These are phyloP conservation scores for Bryum argenteum DNA, from an alignment of 225 moss, liverwort and hornwort species.

Conservation along the genomic window DNA sequence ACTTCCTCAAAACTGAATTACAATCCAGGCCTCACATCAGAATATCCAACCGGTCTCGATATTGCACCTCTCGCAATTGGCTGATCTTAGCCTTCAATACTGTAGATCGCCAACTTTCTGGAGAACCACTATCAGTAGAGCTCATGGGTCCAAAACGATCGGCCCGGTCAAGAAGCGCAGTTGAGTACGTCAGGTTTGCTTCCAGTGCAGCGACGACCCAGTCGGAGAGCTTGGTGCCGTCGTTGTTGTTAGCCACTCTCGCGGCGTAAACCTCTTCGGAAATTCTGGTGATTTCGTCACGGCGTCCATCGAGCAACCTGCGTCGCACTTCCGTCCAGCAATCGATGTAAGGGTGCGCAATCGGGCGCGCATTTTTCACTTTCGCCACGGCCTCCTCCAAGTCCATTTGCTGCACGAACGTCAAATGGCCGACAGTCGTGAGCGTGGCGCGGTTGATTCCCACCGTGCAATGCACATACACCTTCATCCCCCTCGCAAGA, in stretches of 20 bases:
- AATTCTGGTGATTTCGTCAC: conserved; percentile 42
- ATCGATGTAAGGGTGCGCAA: conserved; percentile 64
- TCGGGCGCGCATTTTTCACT: conserved; percentile 52
- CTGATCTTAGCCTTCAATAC: no score
- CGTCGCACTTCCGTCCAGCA: conserved; percentile 60
- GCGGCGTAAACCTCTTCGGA: conserved; percentile 37
- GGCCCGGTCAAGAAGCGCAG: no score
- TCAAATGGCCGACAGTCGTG: conserved; percentile 52
- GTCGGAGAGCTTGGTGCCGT: conserved; percentile 38
- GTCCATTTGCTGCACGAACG: conserved; percentile 57
- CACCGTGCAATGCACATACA: conserved; percentile 67
- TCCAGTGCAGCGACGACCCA: conserved; percentile 52
- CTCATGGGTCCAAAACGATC: no score
- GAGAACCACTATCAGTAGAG: no score
- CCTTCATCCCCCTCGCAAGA: conserved; percentile 53
- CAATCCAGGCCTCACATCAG: no score
- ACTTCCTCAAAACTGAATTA: no score
- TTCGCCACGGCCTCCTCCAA: conserved; percentile 42
- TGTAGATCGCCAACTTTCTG: no score
- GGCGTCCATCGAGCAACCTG: conserved; percentile 52
- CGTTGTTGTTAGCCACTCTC: conserved; percentile 10
- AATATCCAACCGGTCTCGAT: no score
- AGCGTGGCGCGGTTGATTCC: conserved; percentile 64
- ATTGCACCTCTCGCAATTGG: no score
- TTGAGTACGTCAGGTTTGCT: no score